A percentile compares a stretch with the other conserved stretches of the same genome.
These are phyloP conservation scores for Schizosaccharomyces lindneri DNA, from an alignment of 805 yeast species.

Conservation along the genomic window DNA sequence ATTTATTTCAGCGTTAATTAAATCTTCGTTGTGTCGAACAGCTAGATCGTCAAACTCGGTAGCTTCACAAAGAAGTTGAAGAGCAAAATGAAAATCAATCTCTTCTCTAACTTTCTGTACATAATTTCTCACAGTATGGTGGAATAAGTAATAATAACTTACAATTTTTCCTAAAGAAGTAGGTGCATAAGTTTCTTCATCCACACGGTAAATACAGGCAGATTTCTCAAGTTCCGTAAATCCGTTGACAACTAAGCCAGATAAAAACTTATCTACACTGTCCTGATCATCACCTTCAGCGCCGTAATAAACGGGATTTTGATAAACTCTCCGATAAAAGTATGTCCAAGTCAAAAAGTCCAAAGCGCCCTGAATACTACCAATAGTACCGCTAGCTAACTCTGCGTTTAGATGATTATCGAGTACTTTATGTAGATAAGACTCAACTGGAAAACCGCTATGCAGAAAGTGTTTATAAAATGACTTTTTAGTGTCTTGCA, in stretches of 20 bases:
- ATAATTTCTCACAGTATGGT: constrained; percentile 56
- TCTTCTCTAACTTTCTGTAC: constrained; percentile 24
- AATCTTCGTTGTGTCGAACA: constrained; percentile 75
- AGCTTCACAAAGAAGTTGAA: constrained; percentile 37
- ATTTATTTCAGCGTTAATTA: constrained; percentile 64
- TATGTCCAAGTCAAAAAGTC: constrained; percentile 60
- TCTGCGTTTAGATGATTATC: constrained; percentile 67
- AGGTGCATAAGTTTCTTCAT: constrained; percentile 19
- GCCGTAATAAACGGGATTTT: constrained; percentile 56
- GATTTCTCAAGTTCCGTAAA: constrained; percentile 46
- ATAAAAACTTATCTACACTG: constrained; percentile 14
- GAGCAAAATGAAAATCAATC: constrained; percentile 33
- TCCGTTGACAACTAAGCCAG: constrained; percentile 35
- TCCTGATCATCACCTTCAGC: constrained; percentile 36
- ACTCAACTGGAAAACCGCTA: constrained; percentile 63
- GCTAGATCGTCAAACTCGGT: constrained; percentile 72
- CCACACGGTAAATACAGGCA: constrained; percentile 34
- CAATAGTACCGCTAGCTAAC: constrained; percentile 43
- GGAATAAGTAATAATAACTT: constrained; percentile 81
- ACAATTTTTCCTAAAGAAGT: constrained; percentile 69
- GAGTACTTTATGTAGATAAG: constrained; percentile 50
- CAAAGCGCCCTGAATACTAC: constrained; percentile 40
- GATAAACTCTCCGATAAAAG: constrained; percentile 45
- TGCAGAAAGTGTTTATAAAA: constrained; percentile 58
- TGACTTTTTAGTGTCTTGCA: constrained; percentile 48